phyloP scores from a whole-genome alignment of 2,329 filamentous ascomycete genomes.

The Epichloe elymi region DNA sequence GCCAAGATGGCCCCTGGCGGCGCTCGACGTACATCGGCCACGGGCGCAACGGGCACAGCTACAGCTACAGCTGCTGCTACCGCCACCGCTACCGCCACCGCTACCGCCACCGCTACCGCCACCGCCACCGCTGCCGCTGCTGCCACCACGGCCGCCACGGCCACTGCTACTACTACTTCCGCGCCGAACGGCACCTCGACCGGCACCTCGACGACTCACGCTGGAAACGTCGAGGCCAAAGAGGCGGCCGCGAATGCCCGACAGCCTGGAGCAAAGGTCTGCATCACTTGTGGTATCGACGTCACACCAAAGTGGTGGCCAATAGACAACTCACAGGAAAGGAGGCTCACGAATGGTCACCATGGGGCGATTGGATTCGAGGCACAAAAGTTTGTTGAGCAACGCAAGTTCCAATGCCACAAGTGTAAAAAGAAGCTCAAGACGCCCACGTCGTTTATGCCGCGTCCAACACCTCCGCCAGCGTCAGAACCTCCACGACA shows the following conservation, averaged over 20 bases:
- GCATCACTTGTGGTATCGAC: slow-evolving; percentile 53
- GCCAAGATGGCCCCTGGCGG: slow-evolving; percentile 33
- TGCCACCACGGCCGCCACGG: neutral
- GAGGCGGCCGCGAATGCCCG: slow-evolving; percentile 15
- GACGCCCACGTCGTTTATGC: slow-evolving; percentile 22
- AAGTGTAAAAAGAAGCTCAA: slow-evolving; percentile 51
- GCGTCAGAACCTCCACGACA: slow-evolving; percentile 10
- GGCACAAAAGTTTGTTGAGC: slow-evolving; percentile 44
- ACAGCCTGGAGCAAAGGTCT: slow-evolving; percentile 39
- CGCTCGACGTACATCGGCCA: slow-evolving; percentile 39
- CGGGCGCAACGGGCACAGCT: slow-evolving; percentile 19
- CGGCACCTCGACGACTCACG: slow-evolving; percentile 8
- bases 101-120: too few species aligned
- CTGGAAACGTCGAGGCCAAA: slow-evolving; percentile 9
- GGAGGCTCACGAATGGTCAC: slow-evolving; percentile 37
- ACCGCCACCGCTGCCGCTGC: too few species aligned
- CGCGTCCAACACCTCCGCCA: slow-evolving; percentile 10
- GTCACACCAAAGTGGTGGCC: slow-evolving; percentile 65
- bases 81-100: slow-evolving; percentile 7
- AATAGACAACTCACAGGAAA: slow-evolving; percentile 38
- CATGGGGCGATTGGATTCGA: slow-evolving; percentile 38
- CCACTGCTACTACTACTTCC: neutral
- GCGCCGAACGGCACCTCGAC: slow-evolving; percentile 7
- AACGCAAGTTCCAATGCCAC: slow-evolving; percentile 58
- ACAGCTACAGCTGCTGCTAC: slow-evolving; percentile 12